Percentiles rank a stretch among this genome's conserved stretches.
Evolutionary conservation across 441 rosid species (phyloP).

Genomic region (Omphalea diandra): DNA sequence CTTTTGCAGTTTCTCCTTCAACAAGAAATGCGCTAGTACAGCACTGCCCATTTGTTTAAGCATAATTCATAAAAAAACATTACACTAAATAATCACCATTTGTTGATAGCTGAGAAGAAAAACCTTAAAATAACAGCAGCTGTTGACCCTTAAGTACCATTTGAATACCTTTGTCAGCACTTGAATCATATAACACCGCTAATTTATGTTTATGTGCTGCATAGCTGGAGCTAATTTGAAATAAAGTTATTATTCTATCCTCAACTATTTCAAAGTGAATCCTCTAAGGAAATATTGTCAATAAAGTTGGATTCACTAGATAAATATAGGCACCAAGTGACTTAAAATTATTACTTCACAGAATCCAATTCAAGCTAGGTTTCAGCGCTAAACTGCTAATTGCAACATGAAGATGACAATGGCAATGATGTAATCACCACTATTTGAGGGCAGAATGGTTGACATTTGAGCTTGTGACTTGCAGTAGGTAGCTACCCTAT

Average conservation of each 20-base stretch:
- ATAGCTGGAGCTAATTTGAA: background rate
- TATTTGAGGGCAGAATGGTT: background rate
- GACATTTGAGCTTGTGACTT: background rate
- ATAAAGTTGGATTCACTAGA: background rate
- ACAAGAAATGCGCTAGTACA: constrained; percentile 58
- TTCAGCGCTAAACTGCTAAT: no score
- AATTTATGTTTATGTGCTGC: background rate
- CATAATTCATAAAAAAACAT: constrained; percentile 20
- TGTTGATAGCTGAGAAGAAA: background rate
- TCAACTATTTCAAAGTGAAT: background rate
- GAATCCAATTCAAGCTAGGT: no score
- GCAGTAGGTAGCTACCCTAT: background rate
- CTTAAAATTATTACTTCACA: no score
- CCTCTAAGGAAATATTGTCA: background rate
- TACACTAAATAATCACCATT: background rate
- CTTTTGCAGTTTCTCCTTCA: constrained; percentile 59
- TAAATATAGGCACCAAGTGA: background rate
- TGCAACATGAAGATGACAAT: background rate
- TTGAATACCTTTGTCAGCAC: background rate
- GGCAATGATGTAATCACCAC: background rate
- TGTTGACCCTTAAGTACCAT: background rate
- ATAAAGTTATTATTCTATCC: background rate
- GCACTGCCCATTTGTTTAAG: constrained; percentile 43
- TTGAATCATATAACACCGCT: background rate
- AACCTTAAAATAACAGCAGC: background rate